Conservation (phyloP, 2,329 filamentous ascomycete species). For the Monosporascus ibericus region DNA sequence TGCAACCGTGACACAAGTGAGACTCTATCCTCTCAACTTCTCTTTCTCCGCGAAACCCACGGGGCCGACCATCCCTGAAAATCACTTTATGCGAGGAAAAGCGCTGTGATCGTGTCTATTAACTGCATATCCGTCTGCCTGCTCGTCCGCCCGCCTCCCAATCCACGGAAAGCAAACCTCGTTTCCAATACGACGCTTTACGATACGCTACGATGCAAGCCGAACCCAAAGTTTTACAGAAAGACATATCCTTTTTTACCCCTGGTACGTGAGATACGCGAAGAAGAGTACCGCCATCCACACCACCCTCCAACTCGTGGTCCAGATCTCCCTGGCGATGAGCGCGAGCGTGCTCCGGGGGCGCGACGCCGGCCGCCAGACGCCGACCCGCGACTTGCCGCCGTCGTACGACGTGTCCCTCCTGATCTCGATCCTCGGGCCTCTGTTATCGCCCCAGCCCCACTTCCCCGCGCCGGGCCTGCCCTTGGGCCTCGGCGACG, state of each 20-base stretch:
- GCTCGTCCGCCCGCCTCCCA: background rate
- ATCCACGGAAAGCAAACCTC: background rate
- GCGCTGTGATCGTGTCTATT: too few species aligned
- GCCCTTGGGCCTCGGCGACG: slow-evolving; percentile 12
- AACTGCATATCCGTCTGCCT: background rate
- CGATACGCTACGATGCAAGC: background rate
- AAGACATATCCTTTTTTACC: slow-evolving; percentile 31
- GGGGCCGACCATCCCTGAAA: too few species aligned
- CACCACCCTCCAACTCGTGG: slow-evolving; percentile 54
- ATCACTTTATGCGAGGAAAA: too few species aligned
- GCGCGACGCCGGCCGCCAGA: slow-evolving; percentile 21
- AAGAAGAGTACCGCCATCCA: slow-evolving; percentile 61
- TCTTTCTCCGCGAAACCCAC: too few species aligned
- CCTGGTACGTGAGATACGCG: slow-evolving; percentile 59
- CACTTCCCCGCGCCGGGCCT: slow-evolving; percentile 28
- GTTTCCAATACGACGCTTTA: background rate
- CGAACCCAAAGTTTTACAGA: background rate
- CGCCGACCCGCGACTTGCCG: slow-evolving; percentile 22
- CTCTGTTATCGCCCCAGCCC: slow-evolving; percentile 37
- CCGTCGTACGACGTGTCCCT: slow-evolving; percentile 38
- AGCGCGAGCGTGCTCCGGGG: slow-evolving; percentile 34
- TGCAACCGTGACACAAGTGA: too few species aligned
- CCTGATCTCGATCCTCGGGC: slow-evolving; percentile 47
- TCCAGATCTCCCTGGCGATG: slow-evolving; percentile 55
- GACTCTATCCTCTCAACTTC: too few species aligned